These are phyloP conservation scores for Papiliotrema laurentii DNA, from an alignment of 1,284 basidiomycete genomes.

Conservation along the genomic window DNA sequence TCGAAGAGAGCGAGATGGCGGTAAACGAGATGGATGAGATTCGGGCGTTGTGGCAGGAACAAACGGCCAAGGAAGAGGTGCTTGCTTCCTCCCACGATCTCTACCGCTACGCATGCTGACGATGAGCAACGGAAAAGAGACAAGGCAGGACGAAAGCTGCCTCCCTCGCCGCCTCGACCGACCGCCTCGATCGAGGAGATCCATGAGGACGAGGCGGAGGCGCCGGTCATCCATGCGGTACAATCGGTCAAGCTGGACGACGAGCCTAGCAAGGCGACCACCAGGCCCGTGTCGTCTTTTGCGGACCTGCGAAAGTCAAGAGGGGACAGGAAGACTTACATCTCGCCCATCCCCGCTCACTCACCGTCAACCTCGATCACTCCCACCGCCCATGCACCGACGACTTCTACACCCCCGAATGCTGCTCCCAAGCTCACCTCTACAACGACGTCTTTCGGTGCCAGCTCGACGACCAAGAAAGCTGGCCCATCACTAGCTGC, in stretches of 20 bases:
- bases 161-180: constrained; percentile 5
- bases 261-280: not conserved
- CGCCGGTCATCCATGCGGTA: not conserved
- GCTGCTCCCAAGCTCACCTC: not conserved
- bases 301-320: constrained; percentile 22
- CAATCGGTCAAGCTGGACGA: not conserved
- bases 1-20: constrained; percentile 33
- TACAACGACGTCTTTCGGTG: not conserved
- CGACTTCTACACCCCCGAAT: not conserved
- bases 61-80: constrained; percentile 3
- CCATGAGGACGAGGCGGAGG: not conserved
- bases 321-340: constrained; percentile 15
- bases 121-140: not conserved
- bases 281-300: constrained; percentile 13
- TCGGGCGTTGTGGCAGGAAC: constrained; percentile 3
- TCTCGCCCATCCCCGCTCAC: not conserved
- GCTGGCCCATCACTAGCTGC: not conserved
- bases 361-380: constrained; percentile 7
- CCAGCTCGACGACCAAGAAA: not conserved
- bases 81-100: too few species aligned
- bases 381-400: not conserved
- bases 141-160: not conserved
- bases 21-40: constrained; percentile 32
- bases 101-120: not conserved
- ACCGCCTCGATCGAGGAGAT: constrained; percentile 1